Evolutionary conservation across 345 rosid genomes (phyloP), one percentile per base, ranked within the genome.

Genomic region (Raphanus sativus): DNA sequence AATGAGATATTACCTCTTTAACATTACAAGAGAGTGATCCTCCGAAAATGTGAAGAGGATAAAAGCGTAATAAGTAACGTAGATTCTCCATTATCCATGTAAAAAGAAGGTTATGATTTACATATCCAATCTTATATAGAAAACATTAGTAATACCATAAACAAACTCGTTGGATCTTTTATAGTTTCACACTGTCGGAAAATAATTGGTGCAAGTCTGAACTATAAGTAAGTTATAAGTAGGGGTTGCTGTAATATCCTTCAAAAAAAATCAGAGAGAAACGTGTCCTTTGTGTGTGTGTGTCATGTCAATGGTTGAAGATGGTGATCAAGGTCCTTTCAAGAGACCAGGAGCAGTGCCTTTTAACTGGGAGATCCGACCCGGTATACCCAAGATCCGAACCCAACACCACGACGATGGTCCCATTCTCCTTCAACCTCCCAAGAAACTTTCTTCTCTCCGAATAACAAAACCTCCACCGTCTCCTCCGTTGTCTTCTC

Each of bases 311-410:
- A 75, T 80, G 83, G 76, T 38, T 42, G 61, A 80, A 2, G 76
- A 60, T 8, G 93, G 86, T 9, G 93, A 89, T 33, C 36, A 33
- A n/a, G 40, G 42, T 6, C 86, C 97, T 13, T 92, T 86, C 88
- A 89, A 67, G 77, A 86, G 85, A 76, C 88, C 93, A 0, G 98
- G 97, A 62, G 79, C 95, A 7, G 78, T 92, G 45, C 98, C 97
- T 3, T 94, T 94, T 78, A 86, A 78, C 70, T 94, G 97, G 98
- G 98, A 94, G 86, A 81, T 90, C 86, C 91, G 91, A 65, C 97
- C 98, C 24, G 98, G 97, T 9, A 90, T 93, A 4, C 98, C 98
- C 73, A 91, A 87, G 34, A 54, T 81, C 32, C 86, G 61, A 67
- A 77, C 36, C 0, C 62, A 30, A 28, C 85, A 67, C 64, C 76